These are phyloP conservation scores for Chaetomiaceae sp. DNA, from an alignment of 2,329 filamentous ascomycete species.

Conservation along the genomic window DNA sequence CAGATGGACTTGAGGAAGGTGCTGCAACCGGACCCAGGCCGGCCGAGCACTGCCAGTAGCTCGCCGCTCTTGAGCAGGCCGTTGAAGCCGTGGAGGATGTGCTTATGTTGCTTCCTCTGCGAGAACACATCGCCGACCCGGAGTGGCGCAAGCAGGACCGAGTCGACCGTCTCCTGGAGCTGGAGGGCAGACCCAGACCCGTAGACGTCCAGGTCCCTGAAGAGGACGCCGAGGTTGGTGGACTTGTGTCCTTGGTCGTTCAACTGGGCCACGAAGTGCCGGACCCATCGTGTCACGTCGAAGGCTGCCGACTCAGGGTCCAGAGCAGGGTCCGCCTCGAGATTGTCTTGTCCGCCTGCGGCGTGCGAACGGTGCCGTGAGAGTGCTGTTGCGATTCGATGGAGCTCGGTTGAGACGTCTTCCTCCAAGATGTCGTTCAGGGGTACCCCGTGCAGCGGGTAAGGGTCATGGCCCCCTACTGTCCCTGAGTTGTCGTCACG, in stretches of 20 bases:
- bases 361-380: conserved; percentile 30
- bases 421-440: conserved; percentile 27
- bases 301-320: conserved; percentile 39
- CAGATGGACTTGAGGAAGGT: conserved; percentile 60
- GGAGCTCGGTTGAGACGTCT: conserved; percentile 35
- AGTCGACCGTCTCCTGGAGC: conserved; percentile 63
- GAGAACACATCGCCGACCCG: conserved; percentile 52
- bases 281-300: conserved; percentile 40
- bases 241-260: conserved; percentile 52
- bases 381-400: conserved; percentile 38
- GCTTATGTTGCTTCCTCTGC: conserved; percentile 44
- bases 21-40: conserved; percentile 61
- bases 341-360: not conserved
- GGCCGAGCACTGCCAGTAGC: conserved; percentile 64
- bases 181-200: conserved; percentile 64
- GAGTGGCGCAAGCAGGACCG: conserved; percentile 54
- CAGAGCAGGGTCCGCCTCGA: conserved; percentile 29
- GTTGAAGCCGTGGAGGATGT: conserved; percentile 61
- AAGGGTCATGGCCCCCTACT: not conserved
- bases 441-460: not conserved
- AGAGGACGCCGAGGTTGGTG: conserved; percentile 56
- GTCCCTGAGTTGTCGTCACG: conserved; percentile 1
- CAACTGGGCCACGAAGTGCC: conserved; percentile 38
- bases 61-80: conserved; percentile 61
- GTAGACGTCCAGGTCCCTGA: conserved; percentile 61